Conservation (phyloP, 192 early-diverging fungal genomes). For the Spizellomyces sp. region DNA sequence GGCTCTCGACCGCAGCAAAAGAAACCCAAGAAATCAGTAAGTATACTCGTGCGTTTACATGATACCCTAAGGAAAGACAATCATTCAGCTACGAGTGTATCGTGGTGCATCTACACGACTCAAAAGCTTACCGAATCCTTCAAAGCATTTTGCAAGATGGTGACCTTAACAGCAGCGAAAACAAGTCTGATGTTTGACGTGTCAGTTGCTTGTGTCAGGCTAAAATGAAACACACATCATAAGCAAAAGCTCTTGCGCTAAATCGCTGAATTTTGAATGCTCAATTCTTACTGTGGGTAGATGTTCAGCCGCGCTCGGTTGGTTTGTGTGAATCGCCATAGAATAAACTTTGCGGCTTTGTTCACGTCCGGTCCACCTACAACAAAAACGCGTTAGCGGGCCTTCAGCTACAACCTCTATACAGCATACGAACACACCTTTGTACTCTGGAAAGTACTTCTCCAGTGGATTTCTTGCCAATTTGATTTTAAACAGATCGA, state of each 20-base stretch:
- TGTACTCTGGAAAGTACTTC: constrained; percentile 87
- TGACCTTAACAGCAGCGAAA: constrained; percentile 92
- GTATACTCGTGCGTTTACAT: too few species aligned
- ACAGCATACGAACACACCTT: constrained; percentile 13
- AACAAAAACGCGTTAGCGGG: too few species aligned
- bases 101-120: not conserved
- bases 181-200: constrained; percentile 87
- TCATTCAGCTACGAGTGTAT: too few species aligned
- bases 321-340: constrained; percentile 85
- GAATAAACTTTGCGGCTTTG: constrained; percentile 84
- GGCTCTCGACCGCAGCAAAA: too few species aligned
- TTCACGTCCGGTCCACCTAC: constrained; percentile 64
- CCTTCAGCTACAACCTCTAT: too few species aligned
- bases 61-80: too few species aligned
- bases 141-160: constrained; percentile 69
- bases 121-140: constrained; percentile 25
- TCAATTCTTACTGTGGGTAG: constrained; percentile 71
- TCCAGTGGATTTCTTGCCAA: constrained; percentile 74
- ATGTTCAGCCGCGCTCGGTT: constrained; percentile 82
- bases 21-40: too few species aligned
- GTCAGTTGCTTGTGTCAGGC: constrained; percentile 89
- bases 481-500: constrained; percentile 85
- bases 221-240: constrained; percentile 1
- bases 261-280: not conserved
- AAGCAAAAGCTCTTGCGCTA: not conserved